Percentiles rank a stretch among this genome's conserved stretches.
Conservation (phyloP, 106 monocot species). For the Phalaenopsis equestris region DNA sequence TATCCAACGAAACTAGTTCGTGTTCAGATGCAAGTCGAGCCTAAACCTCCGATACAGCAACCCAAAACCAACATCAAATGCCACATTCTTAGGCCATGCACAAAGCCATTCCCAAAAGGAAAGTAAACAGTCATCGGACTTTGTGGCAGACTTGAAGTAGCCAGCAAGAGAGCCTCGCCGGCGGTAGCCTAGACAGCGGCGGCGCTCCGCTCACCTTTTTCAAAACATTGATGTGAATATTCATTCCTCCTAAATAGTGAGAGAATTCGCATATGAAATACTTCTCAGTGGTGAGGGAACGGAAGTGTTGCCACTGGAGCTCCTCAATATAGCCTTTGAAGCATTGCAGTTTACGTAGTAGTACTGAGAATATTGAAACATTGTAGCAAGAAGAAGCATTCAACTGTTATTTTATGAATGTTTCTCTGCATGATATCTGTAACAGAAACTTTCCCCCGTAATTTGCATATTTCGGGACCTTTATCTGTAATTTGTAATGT, state of each 20-base stretch:
- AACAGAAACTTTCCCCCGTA: too few relatives aligned
- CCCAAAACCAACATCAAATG: neutral
- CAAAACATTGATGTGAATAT: neutral
- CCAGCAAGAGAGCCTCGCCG: neutral
- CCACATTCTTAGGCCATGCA: neutral
- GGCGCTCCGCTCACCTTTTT: too few relatives aligned
- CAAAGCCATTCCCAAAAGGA: neutral
- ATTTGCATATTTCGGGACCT: too few relatives aligned
- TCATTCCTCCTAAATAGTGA: slow-evolving; percentile 28
- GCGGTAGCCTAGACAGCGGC: neutral
- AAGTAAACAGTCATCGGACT: neutral
- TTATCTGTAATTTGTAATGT: too few relatives aligned
- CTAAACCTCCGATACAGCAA: neutral
- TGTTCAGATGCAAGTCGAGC: too few relatives aligned
- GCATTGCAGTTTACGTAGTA: slow-evolving; percentile 32
- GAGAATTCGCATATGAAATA: slow-evolving; percentile 36
- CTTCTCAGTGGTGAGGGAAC: slow-evolving; percentile 8
- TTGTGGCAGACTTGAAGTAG: neutral
- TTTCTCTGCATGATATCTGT: too few relatives aligned
- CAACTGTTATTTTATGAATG: too few relatives aligned
- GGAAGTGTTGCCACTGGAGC: slow-evolving; percentile 25
- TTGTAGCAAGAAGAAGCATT: neutral
- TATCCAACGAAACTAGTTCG: too few relatives aligned
- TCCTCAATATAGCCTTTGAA: slow-evolving; percentile 5
- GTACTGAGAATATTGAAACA: slow-evolving; percentile 17